Evolutionary conservation across 441 rosid species (phyloP).

Genomic region (Erodium trifolium): DNA sequence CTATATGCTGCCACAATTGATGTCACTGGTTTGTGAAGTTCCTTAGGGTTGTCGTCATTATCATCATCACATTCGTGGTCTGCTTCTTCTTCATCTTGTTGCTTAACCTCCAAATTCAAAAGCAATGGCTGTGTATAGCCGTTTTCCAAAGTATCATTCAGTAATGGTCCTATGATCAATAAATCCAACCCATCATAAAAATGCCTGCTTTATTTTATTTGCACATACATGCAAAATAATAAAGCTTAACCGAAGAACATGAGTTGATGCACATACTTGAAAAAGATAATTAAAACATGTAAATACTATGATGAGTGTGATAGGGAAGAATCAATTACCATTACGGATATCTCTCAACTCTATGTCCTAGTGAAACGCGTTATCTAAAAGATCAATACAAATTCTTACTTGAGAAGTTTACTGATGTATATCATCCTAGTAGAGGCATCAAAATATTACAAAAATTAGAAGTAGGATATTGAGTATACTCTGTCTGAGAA

Average conservation of each 20-base stretch:
- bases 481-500: background rate
- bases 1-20: constrained; percentile 35
- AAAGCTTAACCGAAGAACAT: background rate
- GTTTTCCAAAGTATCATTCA: constrained; percentile 26
- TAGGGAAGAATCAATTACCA: background rate
- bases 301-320: background rate
- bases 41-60: constrained; percentile 24
- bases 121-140: constrained; percentile 31
- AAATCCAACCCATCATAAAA: background rate
- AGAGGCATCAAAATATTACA: background rate
- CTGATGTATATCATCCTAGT: background rate
- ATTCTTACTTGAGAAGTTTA: background rate
- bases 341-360: background rate
- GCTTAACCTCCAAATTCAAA: constrained; percentile 20
- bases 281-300: background rate
- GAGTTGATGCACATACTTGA: background rate
- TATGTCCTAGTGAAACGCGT: background rate
- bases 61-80: constrained; percentile 28
- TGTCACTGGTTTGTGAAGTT: constrained; percentile 33
- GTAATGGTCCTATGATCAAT: constrained; percentile 22
- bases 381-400: background rate
- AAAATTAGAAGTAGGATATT: background rate
- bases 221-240: background rate
- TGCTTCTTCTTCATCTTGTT: constrained; percentile 20
- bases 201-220: background rate